Evolutionary conservation across 1,139 yeast species (phyloP).

Genomic region (Debaryomyces fabryi): DNA sequence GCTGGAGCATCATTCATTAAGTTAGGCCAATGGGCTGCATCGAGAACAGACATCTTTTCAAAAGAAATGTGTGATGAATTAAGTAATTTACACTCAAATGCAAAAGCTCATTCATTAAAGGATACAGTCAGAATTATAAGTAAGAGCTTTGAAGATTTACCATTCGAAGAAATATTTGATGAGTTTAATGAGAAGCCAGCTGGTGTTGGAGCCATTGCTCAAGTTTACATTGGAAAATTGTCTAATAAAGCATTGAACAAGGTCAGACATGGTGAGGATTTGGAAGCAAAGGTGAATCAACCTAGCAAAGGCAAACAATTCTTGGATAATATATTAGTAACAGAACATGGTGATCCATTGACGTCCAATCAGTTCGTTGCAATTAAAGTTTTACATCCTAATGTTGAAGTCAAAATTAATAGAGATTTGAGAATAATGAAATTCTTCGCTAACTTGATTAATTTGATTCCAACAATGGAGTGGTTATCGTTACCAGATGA

Average conservation of each 20-base stretch:
- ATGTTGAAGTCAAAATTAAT: slow-evolving; percentile 68
- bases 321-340: slow-evolving; percentile 39
- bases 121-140: slow-evolving; percentile 63
- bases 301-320: slow-evolving; percentile 22
- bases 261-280: slow-evolving; percentile 33
- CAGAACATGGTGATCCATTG: slow-evolving; percentile 38
- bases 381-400: slow-evolving; percentile 89
- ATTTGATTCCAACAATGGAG: slow-evolving; percentile 88
- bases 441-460: slow-evolving; percentile 71
- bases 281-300: slow-evolving; percentile 16
- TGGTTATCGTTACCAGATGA: slow-evolving; percentile 96
- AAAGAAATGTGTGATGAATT: slow-evolving; percentile 76
- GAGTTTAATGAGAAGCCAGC: slow-evolving; percentile 75
- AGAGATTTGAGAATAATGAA: slow-evolving; percentile 85
- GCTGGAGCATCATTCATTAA: slow-evolving; percentile 97
- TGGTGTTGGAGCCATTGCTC: slow-evolving; percentile 98
- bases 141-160: slow-evolving; percentile 60
- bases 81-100: slow-evolving; percentile 79
- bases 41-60: slow-evolving; percentile 94
- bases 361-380: slow-evolving; percentile 69
- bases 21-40: slow-evolving; percentile 99
- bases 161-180: slow-evolving; percentile 78
- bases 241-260: slow-evolving; percentile 45
- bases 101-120: slow-evolving; percentile 67
- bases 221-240: slow-evolving; percentile 80